A percentile compares a stretch with the other conserved stretches of the same genome.
These are phyloP conservation scores for Collariella sp. DNA, from an alignment of 495 filamentous ascomycete genomes.

Conservation along the genomic window DNA sequence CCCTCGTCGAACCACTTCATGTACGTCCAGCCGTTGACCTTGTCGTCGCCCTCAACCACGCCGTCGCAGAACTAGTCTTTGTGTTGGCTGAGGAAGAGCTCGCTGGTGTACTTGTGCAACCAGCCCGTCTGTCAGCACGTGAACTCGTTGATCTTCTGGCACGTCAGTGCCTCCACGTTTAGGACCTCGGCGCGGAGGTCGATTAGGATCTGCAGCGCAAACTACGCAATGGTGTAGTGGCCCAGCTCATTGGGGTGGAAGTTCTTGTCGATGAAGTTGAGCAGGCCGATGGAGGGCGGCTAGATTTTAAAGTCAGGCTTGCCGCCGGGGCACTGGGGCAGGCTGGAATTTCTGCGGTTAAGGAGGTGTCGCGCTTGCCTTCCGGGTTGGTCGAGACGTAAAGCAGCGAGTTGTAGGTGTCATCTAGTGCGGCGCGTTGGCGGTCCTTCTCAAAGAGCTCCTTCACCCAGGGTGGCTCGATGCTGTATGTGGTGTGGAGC, in stretches of 20 bases:
- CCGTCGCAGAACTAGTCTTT: slow-evolving; percentile 14
- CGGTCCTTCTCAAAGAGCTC: not conserved
- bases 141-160: slow-evolving; percentile 11
- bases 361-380: slow-evolving; percentile 4
- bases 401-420: slow-evolving; percentile 10
- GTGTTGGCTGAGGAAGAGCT: slow-evolving; percentile 1
- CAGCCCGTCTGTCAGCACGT: slow-evolving; percentile 11
- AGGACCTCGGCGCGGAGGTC: slow-evolving; percentile 12
- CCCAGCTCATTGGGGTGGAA: slow-evolving; percentile 28
- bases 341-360: not conserved
- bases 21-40: not conserved
- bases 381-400: slow-evolving; percentile 9
- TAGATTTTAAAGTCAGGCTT: not conserved
- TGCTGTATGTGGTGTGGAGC: not conserved
- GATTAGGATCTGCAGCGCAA: not conserved
- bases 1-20: slow-evolving; percentile 7
- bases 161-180: not conserved
- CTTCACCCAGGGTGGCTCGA: not conserved
- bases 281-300: slow-evolving; percentile 7
- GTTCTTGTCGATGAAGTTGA: slow-evolving; percentile 18
- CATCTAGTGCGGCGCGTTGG: not conserved
- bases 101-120: not conserved
- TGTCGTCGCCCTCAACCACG: not conserved
- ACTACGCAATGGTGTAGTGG: slow-evolving; percentile 20
- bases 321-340: slow-evolving; percentile 15